Conservation (phyloP, 352 stramenopile genomes). For the Globisporangium apiculatum region DNA sequence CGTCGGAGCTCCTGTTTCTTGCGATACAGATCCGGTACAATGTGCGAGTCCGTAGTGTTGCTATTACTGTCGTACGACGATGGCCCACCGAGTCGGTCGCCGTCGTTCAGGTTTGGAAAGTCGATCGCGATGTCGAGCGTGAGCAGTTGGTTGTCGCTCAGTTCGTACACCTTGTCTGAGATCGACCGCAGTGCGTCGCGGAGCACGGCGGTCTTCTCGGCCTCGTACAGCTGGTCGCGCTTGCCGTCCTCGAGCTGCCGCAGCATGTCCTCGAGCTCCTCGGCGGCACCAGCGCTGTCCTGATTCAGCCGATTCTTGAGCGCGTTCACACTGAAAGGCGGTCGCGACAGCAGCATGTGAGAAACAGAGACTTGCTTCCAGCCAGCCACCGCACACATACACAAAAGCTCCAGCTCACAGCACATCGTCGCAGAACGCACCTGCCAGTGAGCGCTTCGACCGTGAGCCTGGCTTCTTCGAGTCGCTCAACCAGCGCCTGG, state of each 20-base stretch:
- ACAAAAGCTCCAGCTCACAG: background rate
- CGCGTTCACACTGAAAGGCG: slow-evolving; percentile 38
- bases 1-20: slow-evolving; percentile 65
- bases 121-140: slow-evolving; percentile 46
- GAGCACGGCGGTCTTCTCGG: slow-evolving; percentile 39
- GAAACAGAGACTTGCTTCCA: too few relatives aligned
- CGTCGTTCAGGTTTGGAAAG: slow-evolving; percentile 21
- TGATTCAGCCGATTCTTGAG: slow-evolving; percentile 68
- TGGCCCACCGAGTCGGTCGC: slow-evolving; percentile 7
- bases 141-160: slow-evolving; percentile 43
- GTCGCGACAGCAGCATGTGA: background rate
- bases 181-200: slow-evolving; percentile 48
- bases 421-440: slow-evolving; percentile 14
- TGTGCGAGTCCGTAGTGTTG: slow-evolving; percentile 17
- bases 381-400: too few relatives aligned
- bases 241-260: slow-evolving; percentile 62
- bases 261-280: slow-evolving; percentile 62
- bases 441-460: slow-evolving; percentile 63
- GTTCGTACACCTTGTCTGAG: slow-evolving; percentile 40
- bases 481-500: slow-evolving; percentile 37
- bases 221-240: slow-evolving; percentile 53
- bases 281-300: slow-evolving; percentile 49
- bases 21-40: slow-evolving; percentile 55
- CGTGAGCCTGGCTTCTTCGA: slow-evolving; percentile 64
- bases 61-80: slow-evolving; percentile 3